These are phyloP conservation scores for Pinus taeda DNA, from an alignment of 75 land plant genomes.

Conservation along the genomic window DNA sequence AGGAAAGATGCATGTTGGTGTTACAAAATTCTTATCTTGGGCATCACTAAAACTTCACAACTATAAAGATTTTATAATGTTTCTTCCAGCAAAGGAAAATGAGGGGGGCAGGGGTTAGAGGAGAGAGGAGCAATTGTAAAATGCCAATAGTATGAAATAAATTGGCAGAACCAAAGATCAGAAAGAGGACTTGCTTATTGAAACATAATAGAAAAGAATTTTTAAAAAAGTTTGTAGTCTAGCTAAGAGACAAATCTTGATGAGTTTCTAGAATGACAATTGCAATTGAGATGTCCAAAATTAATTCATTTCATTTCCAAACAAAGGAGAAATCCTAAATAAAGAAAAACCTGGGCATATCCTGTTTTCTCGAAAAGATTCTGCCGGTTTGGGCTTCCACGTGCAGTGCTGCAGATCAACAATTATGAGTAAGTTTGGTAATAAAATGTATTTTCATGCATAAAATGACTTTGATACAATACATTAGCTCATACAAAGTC, in stretches of 20 bases:
- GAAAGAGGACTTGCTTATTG: background rate
- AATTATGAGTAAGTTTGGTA: background rate
- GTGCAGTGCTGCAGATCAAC: slow-evolving; percentile 54
- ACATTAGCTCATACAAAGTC: background rate
- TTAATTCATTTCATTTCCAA: background rate
- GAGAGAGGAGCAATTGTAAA: too few species aligned
- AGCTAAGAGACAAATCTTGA: background rate
- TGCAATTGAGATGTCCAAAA: background rate
- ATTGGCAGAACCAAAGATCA: background rate
- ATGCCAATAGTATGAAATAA: background rate
- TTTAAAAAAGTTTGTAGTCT: background rate
- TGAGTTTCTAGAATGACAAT: background rate
- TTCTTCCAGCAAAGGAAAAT: background rate
- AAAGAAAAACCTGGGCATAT: slow-evolving; percentile 61
- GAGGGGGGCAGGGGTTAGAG: too few species aligned
- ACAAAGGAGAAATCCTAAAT: background rate
- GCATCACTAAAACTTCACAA: background rate
- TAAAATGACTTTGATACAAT: background rate
- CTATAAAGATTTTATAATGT: too few species aligned
- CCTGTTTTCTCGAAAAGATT: slow-evolving; percentile 47
- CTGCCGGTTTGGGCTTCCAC: slow-evolving; percentile 78
- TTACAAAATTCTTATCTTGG: background rate
- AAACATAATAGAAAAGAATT: background rate
- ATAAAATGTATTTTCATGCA: background rate
- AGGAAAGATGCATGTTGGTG: background rate